Evolutionary conservation across 2,329 filamentous ascomycete species (phyloP), one percentile per base, ranked within the genome.

Genomic region (Lecanosticta acicola): DNA sequence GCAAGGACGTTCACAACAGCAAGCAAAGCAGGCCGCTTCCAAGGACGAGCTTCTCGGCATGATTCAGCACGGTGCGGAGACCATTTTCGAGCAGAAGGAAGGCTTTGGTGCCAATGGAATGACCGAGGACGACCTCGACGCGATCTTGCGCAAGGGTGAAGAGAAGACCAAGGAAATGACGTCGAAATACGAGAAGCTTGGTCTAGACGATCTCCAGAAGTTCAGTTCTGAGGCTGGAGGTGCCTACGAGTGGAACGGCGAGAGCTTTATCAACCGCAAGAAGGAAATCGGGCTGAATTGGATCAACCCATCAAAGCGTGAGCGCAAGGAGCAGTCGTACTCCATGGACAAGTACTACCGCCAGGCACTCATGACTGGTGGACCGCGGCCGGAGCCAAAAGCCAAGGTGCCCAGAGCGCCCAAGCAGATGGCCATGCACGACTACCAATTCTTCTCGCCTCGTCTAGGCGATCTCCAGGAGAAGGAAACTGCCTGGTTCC

Each of bases 271-370:
- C 43, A 87, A 85, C 48, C 80, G 84, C 63, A 73, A 72, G 64
- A 94, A 94, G 67, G 88, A 94, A 40, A 87, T 96, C 53, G 88
- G 87, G 39, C 79, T 96, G 55, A 90, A 76, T 62, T 98, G 94
- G 94, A 98, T 98, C 71, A 95, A 98, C 60, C 94, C 93, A 2
- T 83, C 91, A 13, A 98, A 98, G 75, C 90, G 93, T 68, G 94
- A 98, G 71, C 87, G 93, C 61, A 98, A 97, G 68, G 91, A 97
- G 63, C 89, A 96, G 65, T 89, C 88, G 3, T 98, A 98, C 66
- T 96, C 91, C 0, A 95, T 98, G 73, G 94, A 98, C 66, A 94
- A 96, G 68, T 98, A 98, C 71, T 98, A 97, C 71, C 85, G 91
- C 55, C 84, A 94, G 60, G 87, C 89, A 8, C 79, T 98, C 62